Conservation (phyloP, 495 filamentous ascomycete species). For the Penicillium tannophilum region DNA sequence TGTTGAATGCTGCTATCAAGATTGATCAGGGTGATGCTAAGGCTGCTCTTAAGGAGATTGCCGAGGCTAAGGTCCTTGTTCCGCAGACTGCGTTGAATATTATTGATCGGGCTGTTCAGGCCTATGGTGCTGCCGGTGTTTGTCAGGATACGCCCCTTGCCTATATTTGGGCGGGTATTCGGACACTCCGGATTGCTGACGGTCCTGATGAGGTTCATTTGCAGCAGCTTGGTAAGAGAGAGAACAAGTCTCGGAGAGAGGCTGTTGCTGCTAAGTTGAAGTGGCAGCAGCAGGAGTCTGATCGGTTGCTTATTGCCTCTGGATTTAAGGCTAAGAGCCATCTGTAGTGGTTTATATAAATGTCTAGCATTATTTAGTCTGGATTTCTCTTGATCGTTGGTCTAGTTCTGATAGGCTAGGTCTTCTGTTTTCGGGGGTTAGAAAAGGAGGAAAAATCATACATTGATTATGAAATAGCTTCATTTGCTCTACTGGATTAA, state of each 20-base stretch:
- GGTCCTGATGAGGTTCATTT: conserved; percentile 94
- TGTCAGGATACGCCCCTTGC: conserved; percentile 90
- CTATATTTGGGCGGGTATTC: conserved; percentile 79
- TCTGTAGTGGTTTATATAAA: conserved; percentile 26
- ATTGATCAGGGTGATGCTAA: conserved; percentile 84
- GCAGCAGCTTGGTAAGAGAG: conserved; percentile 83
- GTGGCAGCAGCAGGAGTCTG: conserved; percentile 64
- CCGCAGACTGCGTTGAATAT: conserved; percentile 75
- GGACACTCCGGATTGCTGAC: conserved; percentile 84
- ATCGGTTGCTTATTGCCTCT: conserved; percentile 65
- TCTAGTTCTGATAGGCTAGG: too few relatives aligned
- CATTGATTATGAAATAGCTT: too few relatives aligned
- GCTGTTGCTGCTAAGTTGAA: conserved; percentile 63
- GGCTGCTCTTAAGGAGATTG: conserved; percentile 79
- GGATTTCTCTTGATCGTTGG: too few relatives aligned
- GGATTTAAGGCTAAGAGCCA: conserved; percentile 52
- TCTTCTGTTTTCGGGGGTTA: too few relatives aligned
- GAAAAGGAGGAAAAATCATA: too few relatives aligned
- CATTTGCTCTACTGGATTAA: too few relatives aligned
- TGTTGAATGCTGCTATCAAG: conserved; percentile 87
- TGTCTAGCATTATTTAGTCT: not conserved
- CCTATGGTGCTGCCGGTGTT: conserved; percentile 82
- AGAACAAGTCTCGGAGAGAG: conserved; percentile 70
- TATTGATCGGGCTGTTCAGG: conserved; percentile 86
- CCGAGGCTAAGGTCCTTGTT: conserved; percentile 83